Evolutionary conservation across 148 eudicot genomes (phyloP).

Genomic region (Rhododendron mucronatum): DNA sequence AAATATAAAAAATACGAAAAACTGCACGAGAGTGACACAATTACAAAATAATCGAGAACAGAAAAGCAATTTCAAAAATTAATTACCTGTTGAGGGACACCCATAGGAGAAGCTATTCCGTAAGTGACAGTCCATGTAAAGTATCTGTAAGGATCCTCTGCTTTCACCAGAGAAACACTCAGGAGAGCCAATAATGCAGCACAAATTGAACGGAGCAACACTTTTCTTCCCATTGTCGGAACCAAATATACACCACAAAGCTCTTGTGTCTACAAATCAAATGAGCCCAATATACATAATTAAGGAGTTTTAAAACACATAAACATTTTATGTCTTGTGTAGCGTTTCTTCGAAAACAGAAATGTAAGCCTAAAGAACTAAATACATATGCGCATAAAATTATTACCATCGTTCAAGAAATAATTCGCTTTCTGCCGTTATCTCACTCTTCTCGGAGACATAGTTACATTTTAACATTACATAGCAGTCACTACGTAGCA

Average conservation of each 20-base stretch:
- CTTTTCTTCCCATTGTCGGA: conserved; percentile 16
- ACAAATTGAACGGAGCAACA: conserved; percentile 4
- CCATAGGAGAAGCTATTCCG: conserved; percentile 74
- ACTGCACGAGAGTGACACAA: not conserved
- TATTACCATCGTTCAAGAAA: not conserved
- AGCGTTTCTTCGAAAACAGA: not conserved
- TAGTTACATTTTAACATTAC: no score
- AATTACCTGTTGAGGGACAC: conserved; percentile 71
- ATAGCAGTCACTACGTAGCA: no score
- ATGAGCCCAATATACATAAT: not conserved
- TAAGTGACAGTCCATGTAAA: conserved; percentile 85
- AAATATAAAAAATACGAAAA: not conserved
- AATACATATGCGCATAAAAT: not conserved
- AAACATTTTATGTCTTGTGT: not conserved
- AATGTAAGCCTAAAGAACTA: not conserved
- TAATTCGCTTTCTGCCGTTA: not conserved
- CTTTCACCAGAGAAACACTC: conserved; percentile 42
- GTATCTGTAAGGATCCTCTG: conserved; percentile 67
- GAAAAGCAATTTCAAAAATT: not conserved
- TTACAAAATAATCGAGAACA: not conserved
- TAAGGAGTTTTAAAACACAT: not conserved
- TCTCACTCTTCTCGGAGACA: not conserved
- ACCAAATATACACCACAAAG: not conserved
- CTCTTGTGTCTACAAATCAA: conserved; percentile 5
- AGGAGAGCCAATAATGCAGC: conserved; percentile 27